These are phyloP conservation scores for Xylaria sp. DNA, from an alignment of 2,329 filamentous ascomycete species.

Conservation along the genomic window DNA sequence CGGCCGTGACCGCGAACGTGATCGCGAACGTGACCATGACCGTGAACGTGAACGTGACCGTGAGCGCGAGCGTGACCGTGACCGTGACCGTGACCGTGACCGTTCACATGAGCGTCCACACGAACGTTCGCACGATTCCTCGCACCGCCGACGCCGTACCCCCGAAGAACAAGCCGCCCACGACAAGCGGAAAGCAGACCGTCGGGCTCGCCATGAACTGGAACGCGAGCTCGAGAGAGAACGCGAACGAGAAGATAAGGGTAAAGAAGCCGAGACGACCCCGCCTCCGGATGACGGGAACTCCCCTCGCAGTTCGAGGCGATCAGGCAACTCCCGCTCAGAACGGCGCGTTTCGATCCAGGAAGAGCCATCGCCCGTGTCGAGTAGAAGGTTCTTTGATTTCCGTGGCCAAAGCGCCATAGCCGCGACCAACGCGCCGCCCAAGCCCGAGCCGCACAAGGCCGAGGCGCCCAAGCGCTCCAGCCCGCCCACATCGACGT, in stretches of 20 bases:
- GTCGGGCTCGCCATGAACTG: slow-evolving; percentile 41
- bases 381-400: slow-evolving; percentile 50
- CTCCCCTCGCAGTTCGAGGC: slow-evolving; percentile 49
- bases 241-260: slow-evolving; percentile 43
- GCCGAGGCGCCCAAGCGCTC: slow-evolving; percentile 40
- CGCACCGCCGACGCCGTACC: slow-evolving; percentile 47
- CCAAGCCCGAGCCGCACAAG: slow-evolving; percentile 23
- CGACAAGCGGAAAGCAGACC: slow-evolving; percentile 56
- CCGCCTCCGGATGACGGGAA: slow-evolving; percentile 29
- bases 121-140: slow-evolving; percentile 44
- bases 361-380: slow-evolving; percentile 37
- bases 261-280: slow-evolving; percentile 41
- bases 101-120: too few species aligned
- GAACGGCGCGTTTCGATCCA: slow-evolving; percentile 35
- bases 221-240: slow-evolving; percentile 13
- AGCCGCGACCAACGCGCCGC: slow-evolving; percentile 27
- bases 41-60: too few species aligned
- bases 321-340: slow-evolving; percentile 49
- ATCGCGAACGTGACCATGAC: too few species aligned
- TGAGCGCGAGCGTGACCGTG: too few species aligned
- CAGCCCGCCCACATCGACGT: slow-evolving; percentile 31
- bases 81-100: too few species aligned
- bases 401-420: slow-evolving; percentile 46
- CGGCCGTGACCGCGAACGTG: too few species aligned
- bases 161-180: slow-evolving; percentile 55